phyloP scores from a whole-genome alignment of 805 yeast genomes.

The Clavispora carvajalis region DNA sequence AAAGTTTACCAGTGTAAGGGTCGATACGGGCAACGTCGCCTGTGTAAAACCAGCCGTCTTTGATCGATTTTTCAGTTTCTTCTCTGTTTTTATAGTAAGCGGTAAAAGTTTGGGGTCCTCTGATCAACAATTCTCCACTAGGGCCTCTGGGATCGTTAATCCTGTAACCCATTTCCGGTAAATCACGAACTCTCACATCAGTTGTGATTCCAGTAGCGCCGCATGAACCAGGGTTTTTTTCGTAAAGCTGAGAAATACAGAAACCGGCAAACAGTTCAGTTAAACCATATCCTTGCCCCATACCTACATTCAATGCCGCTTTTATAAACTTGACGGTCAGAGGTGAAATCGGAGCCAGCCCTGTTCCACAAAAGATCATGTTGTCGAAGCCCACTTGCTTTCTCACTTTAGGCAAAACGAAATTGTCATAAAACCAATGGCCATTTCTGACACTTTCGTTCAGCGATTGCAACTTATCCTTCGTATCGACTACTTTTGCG shows the following conservation, averaged over 20 bases:
- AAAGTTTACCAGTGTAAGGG: constrained; percentile 44
- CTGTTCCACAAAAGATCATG: constrained; percentile 24
- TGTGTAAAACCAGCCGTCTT: constrained; percentile 48
- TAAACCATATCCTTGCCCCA: constrained; percentile 70
- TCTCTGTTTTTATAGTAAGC: constrained; percentile 53
- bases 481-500: constrained; percentile 15
- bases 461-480: constrained; percentile 11
- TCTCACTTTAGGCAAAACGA: constrained; percentile 10
- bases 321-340: constrained; percentile 58
- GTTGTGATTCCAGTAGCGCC: constrained; percentile 54
- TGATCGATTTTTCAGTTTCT: constrained; percentile 50
- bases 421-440: constrained; percentile 16
- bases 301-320: constrained; percentile 54
- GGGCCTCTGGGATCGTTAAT: constrained; percentile 20
- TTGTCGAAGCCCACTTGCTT: constrained; percentile 33
- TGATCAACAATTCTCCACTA: constrained; percentile 55
- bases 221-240: constrained; percentile 48
- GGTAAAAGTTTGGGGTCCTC: constrained; percentile 60
- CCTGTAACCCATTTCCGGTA: constrained; percentile 56
- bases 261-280: constrained; percentile 63
- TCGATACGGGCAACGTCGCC: constrained; percentile 41
- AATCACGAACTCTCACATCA: constrained; percentile 52
- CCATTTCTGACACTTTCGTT: constrained; percentile 15
- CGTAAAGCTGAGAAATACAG: constrained; percentile 36
- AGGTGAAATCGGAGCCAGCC: constrained; percentile 69